phyloP scores from a whole-genome alignment of 805 yeast genomes.

The Debaryomyces prosopidis region DNA sequence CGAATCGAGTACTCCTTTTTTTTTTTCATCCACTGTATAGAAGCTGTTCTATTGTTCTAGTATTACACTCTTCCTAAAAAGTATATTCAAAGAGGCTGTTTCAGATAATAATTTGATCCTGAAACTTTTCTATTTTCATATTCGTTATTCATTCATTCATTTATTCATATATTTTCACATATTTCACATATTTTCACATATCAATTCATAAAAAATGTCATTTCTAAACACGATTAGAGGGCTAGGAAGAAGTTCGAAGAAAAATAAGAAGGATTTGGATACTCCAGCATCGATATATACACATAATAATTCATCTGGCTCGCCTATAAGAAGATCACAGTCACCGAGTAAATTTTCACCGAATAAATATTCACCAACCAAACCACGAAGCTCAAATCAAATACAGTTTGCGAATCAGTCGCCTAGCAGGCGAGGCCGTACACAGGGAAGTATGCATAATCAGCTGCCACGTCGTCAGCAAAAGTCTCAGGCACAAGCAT shows the following conservation, averaged over 20 bases:
- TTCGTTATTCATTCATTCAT: neutral
- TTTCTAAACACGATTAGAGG: conserved; percentile 50
- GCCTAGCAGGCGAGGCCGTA: conserved; percentile 20
- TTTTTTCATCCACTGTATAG: neutral
- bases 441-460: conserved; percentile 3
- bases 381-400: conserved; percentile 14
- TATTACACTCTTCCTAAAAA: too few species aligned
- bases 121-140: conserved; percentile 26
- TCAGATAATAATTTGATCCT: conserved; percentile 32
- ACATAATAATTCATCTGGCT: conserved; percentile 31
- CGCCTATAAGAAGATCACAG: conserved; percentile 36
- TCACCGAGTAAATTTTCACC: conserved; percentile 46
- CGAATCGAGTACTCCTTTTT: neutral
- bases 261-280: conserved; percentile 41
- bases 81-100: conserved; percentile 13
- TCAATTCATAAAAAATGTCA: conserved; percentile 30
- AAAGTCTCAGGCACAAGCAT: conserved; percentile 17
- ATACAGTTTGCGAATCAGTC: conserved; percentile 13
- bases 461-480: conserved; percentile 13
- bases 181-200: neutral
- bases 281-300: conserved; percentile 31
- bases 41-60: too few species aligned
- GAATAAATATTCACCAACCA: conserved; percentile 20
- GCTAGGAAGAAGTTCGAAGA: conserved; percentile 46
- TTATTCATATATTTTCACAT: neutral